phyloP scores from a whole-genome alignment of 2,329 filamentous ascomycete species.

The Boeremia lycopersici region DNA sequence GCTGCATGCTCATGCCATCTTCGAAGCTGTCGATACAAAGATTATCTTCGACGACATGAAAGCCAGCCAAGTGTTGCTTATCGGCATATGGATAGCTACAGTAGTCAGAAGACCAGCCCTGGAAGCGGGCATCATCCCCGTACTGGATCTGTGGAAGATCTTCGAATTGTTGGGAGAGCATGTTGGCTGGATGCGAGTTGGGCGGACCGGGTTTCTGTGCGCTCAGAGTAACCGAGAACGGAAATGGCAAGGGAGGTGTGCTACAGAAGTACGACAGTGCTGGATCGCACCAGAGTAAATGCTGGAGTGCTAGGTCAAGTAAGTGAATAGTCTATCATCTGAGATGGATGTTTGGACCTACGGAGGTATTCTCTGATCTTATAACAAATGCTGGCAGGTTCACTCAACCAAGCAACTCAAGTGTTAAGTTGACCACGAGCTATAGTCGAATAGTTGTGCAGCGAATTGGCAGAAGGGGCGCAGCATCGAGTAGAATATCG shows the following conservation, averaged over 20 bases:
- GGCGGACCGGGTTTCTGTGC: conserved; percentile 3
- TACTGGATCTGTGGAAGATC: conserved; percentile 40
- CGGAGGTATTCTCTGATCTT: not conserved
- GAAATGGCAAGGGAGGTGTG: not conserved
- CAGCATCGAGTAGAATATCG: conserved; percentile 26
- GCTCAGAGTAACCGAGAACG: conserved; percentile 3
- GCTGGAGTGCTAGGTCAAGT: not conserved
- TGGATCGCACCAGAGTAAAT: not conserved
- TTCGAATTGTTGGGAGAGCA: conserved; percentile 33
- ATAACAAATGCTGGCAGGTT: not conserved
- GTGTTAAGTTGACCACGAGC: conserved; percentile 14
- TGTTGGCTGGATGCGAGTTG: conserved; percentile 9
- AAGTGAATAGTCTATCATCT: not conserved
- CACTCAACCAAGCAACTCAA: conserved; percentile 1
- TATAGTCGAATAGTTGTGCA: conserved; percentile 8
- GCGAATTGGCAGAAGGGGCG: conserved; percentile 33
- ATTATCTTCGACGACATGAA: conserved; percentile 23
- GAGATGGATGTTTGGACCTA: not conserved
- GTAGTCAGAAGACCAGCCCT: conserved; percentile 12
- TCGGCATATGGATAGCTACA: not conserved
- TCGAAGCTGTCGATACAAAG: conserved; percentile 25
- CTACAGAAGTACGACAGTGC: not conserved
- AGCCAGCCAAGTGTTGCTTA: conserved; percentile 21
- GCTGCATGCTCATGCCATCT: conserved; percentile 30
- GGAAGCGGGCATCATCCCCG: conserved; percentile 28